phyloP scores from a whole-genome alignment of 2,329 filamentous ascomycete genomes.

The Cadophora gregata region DNA sequence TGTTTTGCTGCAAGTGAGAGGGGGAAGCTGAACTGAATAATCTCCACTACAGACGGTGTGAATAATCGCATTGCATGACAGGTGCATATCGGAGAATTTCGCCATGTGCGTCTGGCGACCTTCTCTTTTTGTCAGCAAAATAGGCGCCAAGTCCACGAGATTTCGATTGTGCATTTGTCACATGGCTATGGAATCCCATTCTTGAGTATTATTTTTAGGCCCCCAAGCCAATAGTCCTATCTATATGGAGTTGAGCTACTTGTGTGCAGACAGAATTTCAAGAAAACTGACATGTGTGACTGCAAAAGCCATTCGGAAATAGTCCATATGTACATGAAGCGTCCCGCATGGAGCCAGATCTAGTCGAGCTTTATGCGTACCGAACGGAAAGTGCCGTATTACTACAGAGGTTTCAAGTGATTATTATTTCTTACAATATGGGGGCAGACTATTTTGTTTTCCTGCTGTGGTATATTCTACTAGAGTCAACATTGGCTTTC shows the following conservation, averaged over 20 bases:
- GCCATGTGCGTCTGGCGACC: constrained; percentile 14
- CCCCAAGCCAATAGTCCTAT: neutral
- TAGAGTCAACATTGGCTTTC: no score
- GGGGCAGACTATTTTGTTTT: no score
- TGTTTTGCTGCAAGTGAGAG: neutral
- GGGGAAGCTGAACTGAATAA: constrained; percentile 10
- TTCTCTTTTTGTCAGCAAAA: constrained; percentile 11
- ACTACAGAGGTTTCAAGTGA: no score
- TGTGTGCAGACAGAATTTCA: neutral
- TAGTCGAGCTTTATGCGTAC: neutral
- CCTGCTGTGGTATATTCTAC: no score
- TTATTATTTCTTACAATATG: no score
- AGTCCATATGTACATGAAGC: neutral
- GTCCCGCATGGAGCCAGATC: neutral
- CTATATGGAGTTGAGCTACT: neutral
- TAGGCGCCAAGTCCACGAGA: constrained; percentile 1
- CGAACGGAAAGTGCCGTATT: no score
- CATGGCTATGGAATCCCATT: neutral
- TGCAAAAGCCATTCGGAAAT: neutral
- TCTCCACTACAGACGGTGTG: constrained; percentile 1
- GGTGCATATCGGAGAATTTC: constrained; percentile 1
- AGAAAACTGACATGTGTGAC: neutral
- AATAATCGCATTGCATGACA: constrained; percentile 17
- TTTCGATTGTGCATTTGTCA: neutral
- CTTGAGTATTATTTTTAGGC: neutral